Evolutionary conservation across 2,329 filamentous ascomycete species (phyloP), one percentile per base, ranked within the genome.

Genomic region (Fusarium robinianum): DNA sequence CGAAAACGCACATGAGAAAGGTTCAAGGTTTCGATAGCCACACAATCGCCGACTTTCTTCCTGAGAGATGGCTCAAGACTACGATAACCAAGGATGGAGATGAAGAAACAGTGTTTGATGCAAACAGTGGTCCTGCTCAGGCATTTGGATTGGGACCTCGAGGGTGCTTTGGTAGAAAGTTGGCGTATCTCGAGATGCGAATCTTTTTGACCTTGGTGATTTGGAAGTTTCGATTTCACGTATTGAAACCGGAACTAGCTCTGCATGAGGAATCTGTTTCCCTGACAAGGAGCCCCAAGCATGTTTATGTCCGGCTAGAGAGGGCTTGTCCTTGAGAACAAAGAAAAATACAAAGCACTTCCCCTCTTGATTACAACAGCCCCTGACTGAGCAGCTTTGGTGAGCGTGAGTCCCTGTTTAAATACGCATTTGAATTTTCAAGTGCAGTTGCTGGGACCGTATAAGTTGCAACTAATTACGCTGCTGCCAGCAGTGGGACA

Each of bases 1-100:
- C 47, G 1, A 11, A 25, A 0, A 40, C 30, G 1, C 39, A 49
- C 1, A 41, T 40, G 22, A 24, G 33, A 15, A 51, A 15, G 14
- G 38, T 29, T 3, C 33, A 43, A 15, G 27, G n/a, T 26, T 61
- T 31, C 57, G 64, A 63, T 3, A 50, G 64, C 22, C 46, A 29
- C n/a, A 60, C 53, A 24, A 49, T 43, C 32, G 52, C 19, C 22
- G 29, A 46, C 1, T 73, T 71, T 30, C 37, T 56, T 15, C 69
- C 70, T 0, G 68, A 72, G 42, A 50, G 68, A 5, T 72, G 70
- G 70, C 56, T 72, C 1, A 41, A 35, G 30, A 59, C 41, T 1
- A 18, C 19, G 5, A 33, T 12, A 3, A 41, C 21, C 3, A 40
- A 26, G 0, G 8, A 23, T 0, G 54, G 41, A 16, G 17, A 39